A percentile compares a stretch with the other conserved stretches of the same genome.
phyloP scores from a whole-genome alignment of 75 land plant genomes.

The Selaginella tamariscina region DNA sequence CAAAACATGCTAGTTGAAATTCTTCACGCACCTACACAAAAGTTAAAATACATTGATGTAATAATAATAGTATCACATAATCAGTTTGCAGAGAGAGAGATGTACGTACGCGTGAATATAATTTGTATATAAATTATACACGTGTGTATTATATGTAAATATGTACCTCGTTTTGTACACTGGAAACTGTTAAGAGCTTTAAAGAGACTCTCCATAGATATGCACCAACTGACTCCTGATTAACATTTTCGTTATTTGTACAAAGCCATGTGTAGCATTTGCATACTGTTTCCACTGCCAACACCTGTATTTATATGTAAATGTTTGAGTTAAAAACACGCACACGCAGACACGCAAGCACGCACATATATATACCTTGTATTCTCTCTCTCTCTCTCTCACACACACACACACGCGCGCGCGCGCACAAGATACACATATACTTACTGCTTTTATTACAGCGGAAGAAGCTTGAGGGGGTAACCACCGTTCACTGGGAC shows the following conservation, averaged over 20 bases:
- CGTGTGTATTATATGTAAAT: too few relatives aligned
- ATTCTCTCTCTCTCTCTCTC: too few relatives aligned
- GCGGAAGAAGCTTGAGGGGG: slow-evolving; percentile 37
- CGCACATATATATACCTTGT: too few relatives aligned
- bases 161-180: neutral
- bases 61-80: too few relatives aligned
- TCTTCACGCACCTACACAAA: neutral
- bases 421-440: neutral
- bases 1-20: neutral
- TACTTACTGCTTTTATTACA: slow-evolving; percentile 63
- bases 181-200: neutral
- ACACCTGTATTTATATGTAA: neutral
- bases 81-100: neutral
- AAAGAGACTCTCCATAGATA: neutral
- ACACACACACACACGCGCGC: too few relatives aligned
- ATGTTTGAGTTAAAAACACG: neutral
- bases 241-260: neutral
- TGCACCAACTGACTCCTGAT: neutral
- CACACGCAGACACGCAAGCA: too few relatives aligned
- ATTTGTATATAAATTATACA: too few relatives aligned
- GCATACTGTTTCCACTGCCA: neutral
- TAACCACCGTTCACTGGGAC: slow-evolving; percentile 66
- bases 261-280: neutral
- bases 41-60: too few relatives aligned
- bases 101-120: neutral